Percentiles rank a stretch among this genome's conserved stretches.
Conservation (phyloP, 495 filamentous ascomycete genomes). For the Hypomontagnella monticulosa region DNA sequence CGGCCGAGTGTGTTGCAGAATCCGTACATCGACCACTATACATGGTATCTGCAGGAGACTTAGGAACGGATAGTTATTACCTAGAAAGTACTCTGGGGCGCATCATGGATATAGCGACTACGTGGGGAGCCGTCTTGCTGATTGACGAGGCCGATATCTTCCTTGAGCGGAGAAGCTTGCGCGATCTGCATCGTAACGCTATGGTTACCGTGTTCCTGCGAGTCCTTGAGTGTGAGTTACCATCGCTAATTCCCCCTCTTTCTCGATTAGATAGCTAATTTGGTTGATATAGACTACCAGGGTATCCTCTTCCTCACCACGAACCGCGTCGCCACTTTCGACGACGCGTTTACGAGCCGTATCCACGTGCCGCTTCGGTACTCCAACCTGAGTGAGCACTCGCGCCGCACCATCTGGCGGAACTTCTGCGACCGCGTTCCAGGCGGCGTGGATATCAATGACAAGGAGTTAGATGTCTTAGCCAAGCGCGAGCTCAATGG, state of each 20-base stretch:
- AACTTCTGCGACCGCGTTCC: constrained; percentile 49
- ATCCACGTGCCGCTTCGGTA: constrained; percentile 57
- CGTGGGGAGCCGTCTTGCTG: constrained; percentile 62
- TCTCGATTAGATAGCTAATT: not conserved
- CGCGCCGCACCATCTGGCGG: constrained; percentile 55
- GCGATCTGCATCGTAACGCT: constrained; percentile 57
- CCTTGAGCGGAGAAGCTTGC: constrained; percentile 53
- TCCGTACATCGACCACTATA: constrained; percentile 62
- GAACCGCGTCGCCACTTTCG: constrained; percentile 73
- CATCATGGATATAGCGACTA: constrained; percentile 58
- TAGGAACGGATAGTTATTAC: constrained; percentile 51
- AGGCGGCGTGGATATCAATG: constrained; percentile 47
- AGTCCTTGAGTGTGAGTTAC: constrained; percentile 24
- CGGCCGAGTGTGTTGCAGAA: constrained; percentile 60
- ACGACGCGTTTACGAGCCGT: constrained; percentile 60
- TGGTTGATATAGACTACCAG: constrained; percentile 56
- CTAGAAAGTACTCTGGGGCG: constrained; percentile 52
- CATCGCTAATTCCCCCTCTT: not conserved
- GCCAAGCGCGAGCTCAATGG: constrained; percentile 63
- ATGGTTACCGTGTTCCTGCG: constrained; percentile 56
- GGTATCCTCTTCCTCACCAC: constrained; percentile 88
- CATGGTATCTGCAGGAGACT: constrained; percentile 63
- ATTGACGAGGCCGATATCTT: constrained; percentile 64
- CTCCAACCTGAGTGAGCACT: constrained; percentile 46
- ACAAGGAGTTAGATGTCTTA: constrained; percentile 54